Evolutionary conservation across 2,329 filamentous ascomycete genomes (phyloP).

Genomic region (Fusarium agapanthi): DNA sequence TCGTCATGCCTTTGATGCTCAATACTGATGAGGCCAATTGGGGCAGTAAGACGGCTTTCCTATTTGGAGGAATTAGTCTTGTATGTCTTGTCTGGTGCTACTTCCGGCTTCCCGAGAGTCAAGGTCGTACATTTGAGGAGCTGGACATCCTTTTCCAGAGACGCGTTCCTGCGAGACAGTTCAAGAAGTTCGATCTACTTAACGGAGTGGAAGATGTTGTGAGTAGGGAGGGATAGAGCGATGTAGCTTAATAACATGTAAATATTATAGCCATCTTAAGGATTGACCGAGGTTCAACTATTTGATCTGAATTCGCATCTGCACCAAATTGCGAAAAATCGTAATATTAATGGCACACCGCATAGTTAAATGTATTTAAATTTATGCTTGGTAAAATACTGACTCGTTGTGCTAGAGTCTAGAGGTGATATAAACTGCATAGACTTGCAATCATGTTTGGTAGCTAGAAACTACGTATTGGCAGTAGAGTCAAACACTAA

Average conservation of each 20-base stretch:
- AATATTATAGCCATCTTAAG: too few relatives aligned
- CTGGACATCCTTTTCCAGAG: slow-evolving; percentile 47
- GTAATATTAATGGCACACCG: too few relatives aligned
- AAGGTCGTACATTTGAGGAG: slow-evolving; percentile 45
- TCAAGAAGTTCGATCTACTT: slow-evolving; percentile 41
- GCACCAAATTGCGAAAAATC: neutral
- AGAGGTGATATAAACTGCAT: neutral
- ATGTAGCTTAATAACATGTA: rapidly evolving
- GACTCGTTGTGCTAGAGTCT: neutral
- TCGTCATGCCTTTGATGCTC: slow-evolving; percentile 45
- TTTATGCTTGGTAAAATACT: neutral
- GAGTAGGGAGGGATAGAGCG: neutral
- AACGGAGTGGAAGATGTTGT: neutral
- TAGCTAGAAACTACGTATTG: too few relatives aligned
- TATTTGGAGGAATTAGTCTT: slow-evolving; percentile 41
- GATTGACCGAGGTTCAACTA: neutral
- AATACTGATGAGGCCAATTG: slow-evolving; percentile 46
- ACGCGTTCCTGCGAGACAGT: slow-evolving; percentile 43
- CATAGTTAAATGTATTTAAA: neutral
- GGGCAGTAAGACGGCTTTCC: slow-evolving; percentile 47
- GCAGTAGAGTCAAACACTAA: neutral
- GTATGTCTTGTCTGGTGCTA: slow-evolving; percentile 44
- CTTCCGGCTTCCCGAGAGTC: slow-evolving; percentile 47
- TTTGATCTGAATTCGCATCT: too few relatives aligned
- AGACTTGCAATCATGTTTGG: neutral